Base-by-base conservation (phyloP, 2,329 filamentous ascomycete genomes). In the Cercospora nicotianae region DNA sequence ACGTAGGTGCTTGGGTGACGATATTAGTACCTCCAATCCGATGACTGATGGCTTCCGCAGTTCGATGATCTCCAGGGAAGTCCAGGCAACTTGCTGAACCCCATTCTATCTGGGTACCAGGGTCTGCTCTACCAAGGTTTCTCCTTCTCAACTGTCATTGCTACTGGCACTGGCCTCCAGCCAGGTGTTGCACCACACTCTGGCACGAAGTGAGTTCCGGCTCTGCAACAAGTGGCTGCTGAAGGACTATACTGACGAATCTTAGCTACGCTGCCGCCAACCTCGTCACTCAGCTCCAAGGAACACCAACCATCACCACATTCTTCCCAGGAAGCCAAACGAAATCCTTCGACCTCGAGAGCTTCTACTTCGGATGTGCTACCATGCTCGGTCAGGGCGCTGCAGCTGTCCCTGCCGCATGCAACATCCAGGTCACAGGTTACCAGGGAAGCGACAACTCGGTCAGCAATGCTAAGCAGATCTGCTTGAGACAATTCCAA, bases 371-470 rank as follows among this genome's bases (percentile, higher is more conserved):
- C 36, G 63, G 53, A 8, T 65, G 63, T 30, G 63, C 42, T 12
- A 20, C 31, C 55, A 18, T 23, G 58, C 33, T 45, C 58, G 58
- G 30, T 9, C 16, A 39, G 36, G 58, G 58, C 3, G 58, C 58
- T 18, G 58, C 58, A 42, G 58, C 63, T 31, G 2, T 65, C 9
- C 63, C 63, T 18, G n/a, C 53, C 2, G 30, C 31, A 10, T 65
- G 63, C 33, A 55, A 65, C 23, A 39, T 65, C 9, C 33, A 51
- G 8, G 28, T 65, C 63, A 65, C 63, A 9, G 63, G 63, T 48
- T 65, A 65, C 55, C 45, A 36, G n/a, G 63, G 63, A 26, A 65
- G 63, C 33, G 63, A 65, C 36, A 65, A 65, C 26, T 65, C 63
- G 2, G 63, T 65, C 23, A 45, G 31, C 55, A 65, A 65, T 31